Evolutionary conservation across 169 alveolate genomes (phyloP).

Genomic region (Eimeria sp.): DNA sequence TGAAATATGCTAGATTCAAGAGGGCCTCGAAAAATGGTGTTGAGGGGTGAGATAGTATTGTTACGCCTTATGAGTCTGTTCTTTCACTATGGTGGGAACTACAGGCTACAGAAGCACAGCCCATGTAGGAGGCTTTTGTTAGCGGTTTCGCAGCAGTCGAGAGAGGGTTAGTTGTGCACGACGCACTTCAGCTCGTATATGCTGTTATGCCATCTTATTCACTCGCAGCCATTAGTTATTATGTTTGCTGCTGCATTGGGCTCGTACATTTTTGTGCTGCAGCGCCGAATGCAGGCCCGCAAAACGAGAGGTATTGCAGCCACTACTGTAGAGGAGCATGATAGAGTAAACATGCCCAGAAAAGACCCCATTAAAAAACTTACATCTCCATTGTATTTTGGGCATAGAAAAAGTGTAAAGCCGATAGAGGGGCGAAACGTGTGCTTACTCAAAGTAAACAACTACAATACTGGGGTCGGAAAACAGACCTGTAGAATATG

Average conservation of each 20-base stretch:
- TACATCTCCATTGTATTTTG: background rate
- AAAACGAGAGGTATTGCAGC: background rate
- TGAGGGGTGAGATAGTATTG: background rate
- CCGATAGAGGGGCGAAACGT: background rate
- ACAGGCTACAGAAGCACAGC: background rate
- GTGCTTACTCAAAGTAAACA: slow-evolving; percentile 3
- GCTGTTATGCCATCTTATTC: background rate
- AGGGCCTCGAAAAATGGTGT: background rate
- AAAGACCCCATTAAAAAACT: background rate
- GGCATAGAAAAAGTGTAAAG: background rate
- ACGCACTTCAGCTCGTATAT: slow-evolving; percentile 11
- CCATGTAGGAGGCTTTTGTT: background rate
- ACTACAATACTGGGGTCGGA: background rate
- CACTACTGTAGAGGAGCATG: background rate
- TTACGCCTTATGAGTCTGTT: background rate
- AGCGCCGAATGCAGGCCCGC: slow-evolving; percentile 13
- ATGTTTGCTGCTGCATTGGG: slow-evolving; percentile 19
- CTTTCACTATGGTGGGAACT: background rate
- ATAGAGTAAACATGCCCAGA: background rate
- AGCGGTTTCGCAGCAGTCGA: background rate
- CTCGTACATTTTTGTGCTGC: background rate
- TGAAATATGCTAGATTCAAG: background rate
- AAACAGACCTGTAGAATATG: background rate
- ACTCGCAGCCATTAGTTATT: too few species aligned
- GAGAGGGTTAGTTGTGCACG: background rate